Percentiles rank a stretch among this genome's conserved stretches.
These are phyloP conservation scores for Jaenimonas drosophilae DNA, from an alignment of 208 protist genomes.

Conservation along the genomic window DNA sequence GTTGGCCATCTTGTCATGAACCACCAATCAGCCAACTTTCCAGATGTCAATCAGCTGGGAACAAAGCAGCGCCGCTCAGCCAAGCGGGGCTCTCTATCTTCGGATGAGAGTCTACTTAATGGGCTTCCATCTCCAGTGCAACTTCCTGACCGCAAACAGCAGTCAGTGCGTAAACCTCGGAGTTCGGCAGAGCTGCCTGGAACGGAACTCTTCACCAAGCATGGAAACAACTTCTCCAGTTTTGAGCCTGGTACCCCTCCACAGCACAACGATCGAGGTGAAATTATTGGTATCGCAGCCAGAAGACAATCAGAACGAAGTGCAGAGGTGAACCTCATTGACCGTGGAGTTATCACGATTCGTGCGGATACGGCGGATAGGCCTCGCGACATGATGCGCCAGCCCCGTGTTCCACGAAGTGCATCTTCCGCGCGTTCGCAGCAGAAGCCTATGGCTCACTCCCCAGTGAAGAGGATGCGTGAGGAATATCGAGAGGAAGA, in stretches of 20 bases:
- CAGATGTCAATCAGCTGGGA: constrained; percentile 26
- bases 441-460: no score
- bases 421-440: no score
- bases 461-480: no score
- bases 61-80: constrained; percentile 12
- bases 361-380: constrained; percentile 46
- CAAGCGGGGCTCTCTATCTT: no score
- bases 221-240: constrained; percentile 3
- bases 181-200: constrained; percentile 39
- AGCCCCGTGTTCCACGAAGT: constrained; percentile 50
- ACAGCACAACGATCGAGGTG: constrained; percentile 36
- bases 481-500: no score
- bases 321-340: constrained; percentile 13
- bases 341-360: constrained; percentile 48
- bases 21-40: constrained; percentile 71
- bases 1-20: constrained; percentile 34
- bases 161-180: constrained; percentile 20
- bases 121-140: constrained; percentile 52
- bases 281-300: constrained; percentile 70
- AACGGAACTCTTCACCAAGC: constrained; percentile 2
- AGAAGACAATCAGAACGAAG: constrained; percentile 49
- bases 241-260: constrained; percentile 8
- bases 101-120: constrained; percentile 31
- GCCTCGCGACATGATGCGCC: constrained; percentile 37
- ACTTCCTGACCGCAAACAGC: constrained; percentile 17